Conservation (phyloP, 257 asterid genomes). For the Nicotiana noctiflora region DNA sequence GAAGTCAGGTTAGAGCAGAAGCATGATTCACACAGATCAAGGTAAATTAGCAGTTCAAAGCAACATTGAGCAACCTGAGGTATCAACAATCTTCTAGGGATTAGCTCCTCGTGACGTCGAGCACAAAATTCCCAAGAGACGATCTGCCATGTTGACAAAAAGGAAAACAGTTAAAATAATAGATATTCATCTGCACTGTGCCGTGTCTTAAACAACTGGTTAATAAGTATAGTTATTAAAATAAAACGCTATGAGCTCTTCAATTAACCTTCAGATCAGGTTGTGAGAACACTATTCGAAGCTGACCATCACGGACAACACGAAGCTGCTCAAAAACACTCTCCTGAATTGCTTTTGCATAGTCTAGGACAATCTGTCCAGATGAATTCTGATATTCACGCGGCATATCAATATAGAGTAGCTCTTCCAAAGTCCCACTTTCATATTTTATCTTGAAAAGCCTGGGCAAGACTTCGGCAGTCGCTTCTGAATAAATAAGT, state of each 20-base stretch:
- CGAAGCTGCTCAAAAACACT: conserved; percentile 95
- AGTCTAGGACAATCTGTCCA: conserved; percentile 89
- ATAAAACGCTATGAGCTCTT: background rate
- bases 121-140: conserved; percentile 99
- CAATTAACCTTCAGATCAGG: conserved; percentile 79
- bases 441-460: conserved; percentile 83
- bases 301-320: conserved; percentile 98
- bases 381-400: conserved; percentile 84
- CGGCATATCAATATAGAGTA: conserved; percentile 95
- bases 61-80: conserved; percentile 58
- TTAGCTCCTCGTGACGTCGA: conserved; percentile 92
- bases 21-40: background rate
- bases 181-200: background rate
- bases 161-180: conserved; percentile 3
- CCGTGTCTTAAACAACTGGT: background rate
- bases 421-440: conserved; percentile 91
- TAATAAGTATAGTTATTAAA: background rate
- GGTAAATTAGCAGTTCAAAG: background rate
- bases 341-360: conserved; percentile 94
- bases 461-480: conserved; percentile 87
- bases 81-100: conserved; percentile 78
- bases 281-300: conserved; percentile 71
- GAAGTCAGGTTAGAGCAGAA: background rate
- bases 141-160: conserved; percentile 39
- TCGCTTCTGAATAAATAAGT: conserved; percentile 68